Conservation (phyloP, 2,329 filamentous ascomycete genomes). For the Aspergillus piperis region DNA sequence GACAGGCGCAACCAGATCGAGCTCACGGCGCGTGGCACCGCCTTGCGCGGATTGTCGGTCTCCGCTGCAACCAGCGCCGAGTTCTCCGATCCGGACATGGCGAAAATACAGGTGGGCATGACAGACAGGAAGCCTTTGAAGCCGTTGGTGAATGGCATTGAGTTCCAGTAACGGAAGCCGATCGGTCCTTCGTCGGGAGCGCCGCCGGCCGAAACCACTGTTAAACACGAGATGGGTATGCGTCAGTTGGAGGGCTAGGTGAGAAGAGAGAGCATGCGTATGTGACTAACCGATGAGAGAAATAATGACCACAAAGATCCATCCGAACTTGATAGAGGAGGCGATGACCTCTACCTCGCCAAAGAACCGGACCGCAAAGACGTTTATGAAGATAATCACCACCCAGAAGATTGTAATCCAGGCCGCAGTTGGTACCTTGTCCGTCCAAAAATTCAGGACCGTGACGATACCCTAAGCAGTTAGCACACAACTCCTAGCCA, state of each 20-base stretch:
- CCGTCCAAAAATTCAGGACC: slow-evolving; percentile 49
- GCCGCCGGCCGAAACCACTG: slow-evolving; percentile 48
- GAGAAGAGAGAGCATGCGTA: background rate
- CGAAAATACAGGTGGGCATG: slow-evolving; percentile 42
- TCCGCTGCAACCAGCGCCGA: slow-evolving; percentile 49
- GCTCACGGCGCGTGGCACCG: slow-evolving; percentile 48
- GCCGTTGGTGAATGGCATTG: slow-evolving; percentile 45
- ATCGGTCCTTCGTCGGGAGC: slow-evolving; percentile 41
- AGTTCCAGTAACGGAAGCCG: slow-evolving; percentile 51
- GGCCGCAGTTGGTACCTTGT: slow-evolving; percentile 44
- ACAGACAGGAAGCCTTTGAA: slow-evolving; percentile 47
- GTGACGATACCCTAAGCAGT: slow-evolving; percentile 39
- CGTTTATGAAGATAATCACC: slow-evolving; percentile 47
- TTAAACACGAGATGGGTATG: slow-evolving; percentile 17
- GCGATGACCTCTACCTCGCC: slow-evolving; percentile 50
- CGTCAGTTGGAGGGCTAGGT: too few relatives aligned
- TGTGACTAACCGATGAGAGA: slow-evolving; percentile 37
- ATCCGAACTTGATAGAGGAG: slow-evolving; percentile 50
- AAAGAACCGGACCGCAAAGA: slow-evolving; percentile 48
- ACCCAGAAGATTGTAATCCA: slow-evolving; percentile 50
- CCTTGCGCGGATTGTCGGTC: slow-evolving; percentile 45
- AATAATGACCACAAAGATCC: slow-evolving; percentile 53
- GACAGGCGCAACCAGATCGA: slow-evolving; percentile 50
- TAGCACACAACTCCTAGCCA: background rate
- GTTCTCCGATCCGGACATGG: slow-evolving; percentile 48